Base-by-base conservation (phyloP, 176 grass and related monocot genomes). In the Avena insularis region DNA sequence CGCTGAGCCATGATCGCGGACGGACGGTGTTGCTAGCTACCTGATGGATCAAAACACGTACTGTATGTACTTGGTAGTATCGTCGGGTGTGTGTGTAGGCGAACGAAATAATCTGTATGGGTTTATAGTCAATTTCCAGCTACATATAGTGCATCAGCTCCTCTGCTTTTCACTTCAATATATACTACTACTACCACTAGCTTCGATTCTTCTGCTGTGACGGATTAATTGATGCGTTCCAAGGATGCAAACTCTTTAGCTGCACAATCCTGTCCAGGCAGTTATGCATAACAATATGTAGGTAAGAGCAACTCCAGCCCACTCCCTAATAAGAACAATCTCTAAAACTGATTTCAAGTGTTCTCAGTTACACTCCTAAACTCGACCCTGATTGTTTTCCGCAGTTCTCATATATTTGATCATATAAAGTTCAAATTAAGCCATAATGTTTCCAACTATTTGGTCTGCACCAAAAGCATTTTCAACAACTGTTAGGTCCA, bases 1-100 rank as follows among this genome's bases (percentile, higher is more conserved):
- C 86, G 86, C 83, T 97, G 63, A 95, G 21, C 36, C 20, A n/a
- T 31, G 12, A 77, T 82, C 27, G 1, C 6, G 20, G 1, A n/a
- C 54, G 29, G 14, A 77, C 48, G 13, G 27, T 47, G 58, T 25
- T 9, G n/a, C 27, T 76, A 27, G 49, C 74, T 56, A 12, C 49
- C 51, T 77, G 8, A 56, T 35, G 50, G 50, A 19, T 70, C 12
- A 11, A 70, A 71, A 21, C 47, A 75, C 72, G 48, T 76, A 76
- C 33, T 27, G 72, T 76, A 73, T 20, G 7, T 66, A 45, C 56
- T 61, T 82, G 50, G 17, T 38, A 50, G 45, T 20, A 31, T 82
- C 25, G 61, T 17, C 62, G 46, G 20, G 56, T 80, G 12, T 61
- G 19, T 79, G 78, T 70, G 64, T 82, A 70, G 31, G 49, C 27